These are phyloP conservation scores for Tetrahymena elliotti DNA, from an alignment of 73 alveolate genomes.

Conservation along the genomic window DNA sequence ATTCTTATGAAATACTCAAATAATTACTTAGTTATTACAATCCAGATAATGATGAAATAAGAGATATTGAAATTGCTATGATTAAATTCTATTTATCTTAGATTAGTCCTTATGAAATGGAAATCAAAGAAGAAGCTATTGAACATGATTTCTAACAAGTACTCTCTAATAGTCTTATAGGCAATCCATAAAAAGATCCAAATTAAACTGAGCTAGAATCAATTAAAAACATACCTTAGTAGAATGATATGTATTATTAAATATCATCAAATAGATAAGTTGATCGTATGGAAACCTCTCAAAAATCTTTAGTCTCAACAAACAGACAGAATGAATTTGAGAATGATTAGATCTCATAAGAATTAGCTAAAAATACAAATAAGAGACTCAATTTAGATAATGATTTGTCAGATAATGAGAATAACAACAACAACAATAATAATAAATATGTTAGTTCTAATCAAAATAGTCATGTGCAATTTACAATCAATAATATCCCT, in stretches of 20 bases:
- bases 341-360: not conserved
- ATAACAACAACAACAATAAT: too few species aligned
- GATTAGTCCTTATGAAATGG: not conserved
- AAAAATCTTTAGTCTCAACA: not conserved
- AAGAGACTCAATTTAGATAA: not conserved
- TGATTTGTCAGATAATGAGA: not conserved
- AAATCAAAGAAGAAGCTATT: not conserved
- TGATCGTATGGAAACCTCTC: not conserved
- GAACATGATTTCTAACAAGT: not conserved
- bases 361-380: not conserved
- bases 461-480: too few species aligned
- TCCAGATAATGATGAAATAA: not conserved
- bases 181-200: not conserved
- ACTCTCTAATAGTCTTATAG: not conserved
- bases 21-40: not conserved
- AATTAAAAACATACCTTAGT: not conserved
- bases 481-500: too few species aligned
- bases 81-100: not conserved
- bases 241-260: not conserved
- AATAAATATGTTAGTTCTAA: too few species aligned
- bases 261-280: not conserved
- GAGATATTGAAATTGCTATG: not conserved
- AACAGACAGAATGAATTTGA: not conserved
- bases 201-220: not conserved
- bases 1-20: not conserved